These are phyloP conservation scores for Eucalyptus fibrosa DNA, from an alignment of 345 rosid genomes.

Conservation along the genomic window DNA sequence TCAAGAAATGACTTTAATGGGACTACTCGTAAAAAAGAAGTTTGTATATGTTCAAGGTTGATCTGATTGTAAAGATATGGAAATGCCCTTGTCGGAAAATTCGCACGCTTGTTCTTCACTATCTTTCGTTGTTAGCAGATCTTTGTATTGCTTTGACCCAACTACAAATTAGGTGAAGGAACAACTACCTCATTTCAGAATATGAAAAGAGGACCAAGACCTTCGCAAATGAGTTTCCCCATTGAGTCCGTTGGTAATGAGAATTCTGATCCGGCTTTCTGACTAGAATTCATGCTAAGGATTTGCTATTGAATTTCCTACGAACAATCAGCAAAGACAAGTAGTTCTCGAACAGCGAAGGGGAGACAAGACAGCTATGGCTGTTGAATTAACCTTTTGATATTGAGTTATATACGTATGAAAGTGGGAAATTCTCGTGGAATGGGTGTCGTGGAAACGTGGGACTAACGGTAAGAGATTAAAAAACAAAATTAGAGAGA, in stretches of 20 bases:
- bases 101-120: not conserved
- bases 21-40: not conserved
- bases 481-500: no score
- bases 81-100: not conserved
- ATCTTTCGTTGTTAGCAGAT: not conserved
- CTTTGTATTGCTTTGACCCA: not conserved
- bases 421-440: not conserved
- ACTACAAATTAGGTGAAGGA: no score
- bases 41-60: not conserved
- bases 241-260: not conserved
- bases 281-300: not conserved
- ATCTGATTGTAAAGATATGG: not conserved
- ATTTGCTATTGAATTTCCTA: not conserved
- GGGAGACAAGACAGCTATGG: no score
- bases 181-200: no score
- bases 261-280: not conserved
- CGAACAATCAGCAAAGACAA: not conserved
- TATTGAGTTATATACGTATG: not conserved
- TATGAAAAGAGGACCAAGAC: no score
- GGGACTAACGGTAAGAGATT: not conserved
- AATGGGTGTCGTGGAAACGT: not conserved
- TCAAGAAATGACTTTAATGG: not conserved
- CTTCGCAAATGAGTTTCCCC: no score
- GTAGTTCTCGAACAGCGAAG: no score
- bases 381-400: not conserved